Base-by-base conservation (phyloP, 2,329 filamentous ascomycete genomes). In the Cladorrhinum sp. region DNA sequence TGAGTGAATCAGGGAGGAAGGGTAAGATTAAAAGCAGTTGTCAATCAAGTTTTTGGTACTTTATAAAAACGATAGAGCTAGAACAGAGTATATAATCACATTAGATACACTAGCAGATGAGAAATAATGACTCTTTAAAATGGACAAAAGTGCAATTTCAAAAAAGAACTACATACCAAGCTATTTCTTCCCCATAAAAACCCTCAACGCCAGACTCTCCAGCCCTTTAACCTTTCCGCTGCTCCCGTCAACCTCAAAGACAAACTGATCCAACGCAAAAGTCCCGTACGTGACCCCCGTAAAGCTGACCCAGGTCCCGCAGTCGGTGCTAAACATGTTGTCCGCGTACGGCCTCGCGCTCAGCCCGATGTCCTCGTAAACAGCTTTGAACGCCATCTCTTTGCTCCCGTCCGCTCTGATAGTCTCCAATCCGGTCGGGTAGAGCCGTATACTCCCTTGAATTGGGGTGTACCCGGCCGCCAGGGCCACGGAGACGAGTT, bases 321-420 rank as follows among this genome's bases (percentile, higher is more conserved):
- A 68, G 18, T 67, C 66, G 1, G 66, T 68, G 57, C 65, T 67
- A 41, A 68, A 68, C 66, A 68, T 66, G 10, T 50, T 50, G 4
- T 41, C 49, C 16, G 12, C 49, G 23, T 50, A 50, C 24, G 60
- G 29, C 52, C 64, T 32, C 20, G 58, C 48, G 22, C 62, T 63
- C 55, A 62, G 25, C 20, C 63, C 64, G 16, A 62, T 16, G 23
- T 68, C 65, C 61, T 68, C 66, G 50, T 66, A 64, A 36, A 64
- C 61, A 1, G 64, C 66, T 50, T 68, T 67, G 57, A 61, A 68
- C 41, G 60, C 65, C 3, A 66, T 64, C 50, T 55, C 24, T 22
- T 50, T 60, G 18, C 59, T 59, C 5, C 64, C 65, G 9, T 61
- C 62, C 0, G 23, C 22, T 48, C 52, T 25, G n/a, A 60, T 56